phyloP scores from a whole-genome alignment of 2,329 filamentous ascomycete genomes.

The Paracoccidioides lutzii region DNA sequence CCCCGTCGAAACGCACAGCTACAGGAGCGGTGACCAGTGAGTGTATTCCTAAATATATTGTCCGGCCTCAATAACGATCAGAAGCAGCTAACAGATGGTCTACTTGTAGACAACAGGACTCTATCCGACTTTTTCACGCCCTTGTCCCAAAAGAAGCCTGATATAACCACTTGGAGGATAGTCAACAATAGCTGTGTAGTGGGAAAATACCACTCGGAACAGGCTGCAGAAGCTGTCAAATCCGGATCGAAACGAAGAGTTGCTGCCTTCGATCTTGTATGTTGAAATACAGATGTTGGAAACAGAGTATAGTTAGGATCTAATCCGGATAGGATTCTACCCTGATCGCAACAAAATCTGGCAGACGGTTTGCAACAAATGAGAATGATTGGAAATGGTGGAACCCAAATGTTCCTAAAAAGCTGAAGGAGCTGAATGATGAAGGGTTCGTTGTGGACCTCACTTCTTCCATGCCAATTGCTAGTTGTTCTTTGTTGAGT shows the following conservation, averaged over 20 bases:
- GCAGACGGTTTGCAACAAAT: conserved; percentile 60
- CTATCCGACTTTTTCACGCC: conserved; percentile 81
- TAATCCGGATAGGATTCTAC: conserved; percentile 60
- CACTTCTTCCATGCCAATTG: not conserved
- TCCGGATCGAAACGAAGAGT: conserved; percentile 20
- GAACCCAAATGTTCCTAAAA: conserved; percentile 55
- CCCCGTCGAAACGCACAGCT: conserved; percentile 43
- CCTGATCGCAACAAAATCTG: conserved; percentile 65
- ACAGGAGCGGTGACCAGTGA: conserved; percentile 43
- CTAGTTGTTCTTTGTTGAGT: not conserved
- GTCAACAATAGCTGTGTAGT: conserved; percentile 60
- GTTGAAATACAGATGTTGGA: conserved; percentile 9
- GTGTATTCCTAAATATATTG: conserved; percentile 6
- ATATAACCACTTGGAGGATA: conserved; percentile 56
- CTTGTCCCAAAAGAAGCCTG: conserved; percentile 67
- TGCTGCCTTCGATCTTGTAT: conserved; percentile 36
- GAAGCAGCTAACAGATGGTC: not conserved
- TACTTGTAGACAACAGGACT: conserved; percentile 25
- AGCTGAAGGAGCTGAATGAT: conserved; percentile 53
- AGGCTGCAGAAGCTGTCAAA: not conserved
- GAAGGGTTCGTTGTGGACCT: conserved; percentile 44
- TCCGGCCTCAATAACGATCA: conserved; percentile 8
- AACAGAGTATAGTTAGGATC: not conserved
- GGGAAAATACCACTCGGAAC: conserved; percentile 46
- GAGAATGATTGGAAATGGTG: conserved; percentile 91